A percentile compares a stretch with the other conserved stretches of the same genome.
Conservation (phyloP, 352 stramenopile genomes). For the Phytophthora crassamura region DNA sequence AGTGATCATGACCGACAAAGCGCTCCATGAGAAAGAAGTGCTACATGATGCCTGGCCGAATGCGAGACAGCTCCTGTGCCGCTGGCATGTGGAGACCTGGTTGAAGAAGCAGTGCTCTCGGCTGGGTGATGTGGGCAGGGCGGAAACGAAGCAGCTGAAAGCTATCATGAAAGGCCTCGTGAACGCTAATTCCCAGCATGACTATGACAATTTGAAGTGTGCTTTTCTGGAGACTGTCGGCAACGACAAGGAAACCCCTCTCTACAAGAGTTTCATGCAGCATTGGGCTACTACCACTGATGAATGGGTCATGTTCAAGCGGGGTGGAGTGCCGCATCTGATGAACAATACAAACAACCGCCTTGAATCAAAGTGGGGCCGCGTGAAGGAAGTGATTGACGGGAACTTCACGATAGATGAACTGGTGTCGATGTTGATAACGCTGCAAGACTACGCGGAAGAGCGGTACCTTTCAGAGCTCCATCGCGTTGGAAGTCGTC, state of each 20-base stretch:
- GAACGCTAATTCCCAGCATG: neutral
- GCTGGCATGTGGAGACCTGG: conserved; percentile 20
- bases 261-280: conserved; percentile 17
- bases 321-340: conserved; percentile 9
- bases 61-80: conserved; percentile 1
- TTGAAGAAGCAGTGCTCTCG: conserved; percentile 14
- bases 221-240: neutral
- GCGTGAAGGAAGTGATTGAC: conserved; percentile 13
- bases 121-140: neutral
- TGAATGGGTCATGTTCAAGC: conserved; percentile 10
- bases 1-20: conserved; percentile 20
- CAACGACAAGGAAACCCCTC: neutral
- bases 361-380: conserved; percentile 11
- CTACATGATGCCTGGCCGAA: neutral
- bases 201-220: neutral
- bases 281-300: conserved; percentile 14
- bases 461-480: conserved; percentile 4
- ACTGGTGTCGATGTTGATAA: conserved; percentile 9
- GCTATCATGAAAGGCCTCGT: conserved; percentile 7
- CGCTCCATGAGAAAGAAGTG: conserved; percentile 15
- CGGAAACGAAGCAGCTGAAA: conserved; percentile 1
- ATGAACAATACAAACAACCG: conserved; percentile 21
- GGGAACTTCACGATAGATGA: conserved; percentile 9
- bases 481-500: conserved; percentile 4
- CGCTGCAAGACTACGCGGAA: conserved; percentile 8